A percentile compares a stretch with the other conserved stretches of the same genome.
Evolutionary conservation across 1,139 yeast genomes (phyloP).

Genomic region (Entelexis paramagnoliae): DNA sequence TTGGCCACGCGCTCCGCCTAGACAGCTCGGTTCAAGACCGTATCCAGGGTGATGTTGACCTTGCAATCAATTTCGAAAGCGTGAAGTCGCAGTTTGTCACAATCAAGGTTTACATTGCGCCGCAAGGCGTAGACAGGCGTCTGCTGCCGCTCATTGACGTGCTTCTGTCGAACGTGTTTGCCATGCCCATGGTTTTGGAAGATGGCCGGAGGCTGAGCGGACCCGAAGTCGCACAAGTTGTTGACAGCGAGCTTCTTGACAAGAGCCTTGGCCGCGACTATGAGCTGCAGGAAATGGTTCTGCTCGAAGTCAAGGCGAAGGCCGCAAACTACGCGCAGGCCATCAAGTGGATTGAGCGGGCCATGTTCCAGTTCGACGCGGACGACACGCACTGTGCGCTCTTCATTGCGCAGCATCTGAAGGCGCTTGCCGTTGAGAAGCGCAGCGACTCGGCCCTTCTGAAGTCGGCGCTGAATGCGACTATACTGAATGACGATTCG

Average conservation of each 20-base stretch:
- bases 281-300: slow-evolving; percentile 45
- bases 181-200: slow-evolving; percentile 59
- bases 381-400: slow-evolving; percentile 64
- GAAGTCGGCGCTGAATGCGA: slow-evolving; percentile 49
- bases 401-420: slow-evolving; percentile 62
- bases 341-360: slow-evolving; percentile 62
- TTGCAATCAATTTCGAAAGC: slow-evolving; percentile 69
- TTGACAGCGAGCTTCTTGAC: slow-evolving; percentile 61
- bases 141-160: slow-evolving; percentile 52
- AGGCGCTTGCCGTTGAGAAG: slow-evolving; percentile 66
- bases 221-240: slow-evolving; percentile 61
- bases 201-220: slow-evolving; percentile 52
- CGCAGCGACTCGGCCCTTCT: slow-evolving; percentile 70
- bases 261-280: slow-evolving; percentile 40
- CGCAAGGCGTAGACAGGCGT: slow-evolving; percentile 42
- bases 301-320: slow-evolving; percentile 53
- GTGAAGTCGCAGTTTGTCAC: slow-evolving; percentile 71
- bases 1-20: slow-evolving; percentile 29
- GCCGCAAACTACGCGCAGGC: slow-evolving; percentile 54
- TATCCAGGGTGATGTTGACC: slow-evolving; percentile 31
- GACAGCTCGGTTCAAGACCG: slow-evolving; percentile 23
- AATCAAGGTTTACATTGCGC: slow-evolving; percentile 54
- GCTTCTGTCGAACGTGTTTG: slow-evolving; percentile 54
- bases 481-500: slow-evolving; percentile 48
- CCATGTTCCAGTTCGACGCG: slow-evolving; percentile 55